A percentile compares a stretch with the other conserved stretches of the same genome.
phyloP scores from a whole-genome alignment of 192 early-diverging fungal genomes.

The Gigaspora rosea region DNA sequence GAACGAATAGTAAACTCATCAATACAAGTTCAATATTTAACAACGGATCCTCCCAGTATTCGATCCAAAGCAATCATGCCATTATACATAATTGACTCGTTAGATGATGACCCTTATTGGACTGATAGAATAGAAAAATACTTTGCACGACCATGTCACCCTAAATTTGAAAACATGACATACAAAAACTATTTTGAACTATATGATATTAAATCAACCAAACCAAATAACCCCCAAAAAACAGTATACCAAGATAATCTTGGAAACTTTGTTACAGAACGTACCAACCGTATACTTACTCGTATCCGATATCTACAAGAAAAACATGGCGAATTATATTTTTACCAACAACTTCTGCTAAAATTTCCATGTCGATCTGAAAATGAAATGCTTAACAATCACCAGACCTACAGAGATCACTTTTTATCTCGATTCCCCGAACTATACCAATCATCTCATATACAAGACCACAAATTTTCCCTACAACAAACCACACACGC shows the following conservation, averaged over 20 bases:
- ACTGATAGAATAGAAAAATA: conserved; percentile 18
- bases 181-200: not conserved
- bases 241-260: not conserved
- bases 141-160: not conserved
- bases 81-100: not conserved
- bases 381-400: not conserved
- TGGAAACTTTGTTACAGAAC: not conserved
- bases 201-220: not conserved
- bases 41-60: no score
- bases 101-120: conserved; percentile 7
- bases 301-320: not conserved
- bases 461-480: no score
- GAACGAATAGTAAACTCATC: no score
- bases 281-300: not conserved
- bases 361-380: no score
- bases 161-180: no score
- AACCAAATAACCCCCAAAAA: not conserved
- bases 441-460: no score
- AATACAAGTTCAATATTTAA: no score
- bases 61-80: no score
- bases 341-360: not conserved
- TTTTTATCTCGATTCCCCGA: not conserved
- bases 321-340: conserved; percentile 4
- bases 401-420: not conserved
- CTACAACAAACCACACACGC: no score